Conservation (phyloP, 1,139 yeast genomes). For the Diutina rugosa region DNA sequence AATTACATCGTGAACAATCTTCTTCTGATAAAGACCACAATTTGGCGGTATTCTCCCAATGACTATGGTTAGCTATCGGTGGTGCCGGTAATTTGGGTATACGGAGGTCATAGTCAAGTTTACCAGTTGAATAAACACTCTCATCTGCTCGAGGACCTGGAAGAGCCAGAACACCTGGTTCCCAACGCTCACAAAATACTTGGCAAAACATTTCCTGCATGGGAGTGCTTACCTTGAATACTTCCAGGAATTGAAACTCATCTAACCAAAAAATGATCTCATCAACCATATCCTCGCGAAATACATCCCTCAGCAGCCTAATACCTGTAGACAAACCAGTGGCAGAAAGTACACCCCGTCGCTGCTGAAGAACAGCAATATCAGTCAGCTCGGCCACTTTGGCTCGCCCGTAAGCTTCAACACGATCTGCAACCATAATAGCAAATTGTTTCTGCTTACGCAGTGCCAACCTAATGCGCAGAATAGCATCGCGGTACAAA, state of each 20-base stretch:
- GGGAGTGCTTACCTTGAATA: conserved; percentile 35
- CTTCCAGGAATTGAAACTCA: conserved; percentile 43
- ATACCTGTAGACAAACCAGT: conserved; percentile 62
- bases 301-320: conserved; percentile 53
- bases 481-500: conserved; percentile 63
- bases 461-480: conserved; percentile 52
- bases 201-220: conserved; percentile 42
- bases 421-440: conserved; percentile 54
- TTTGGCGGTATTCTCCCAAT: conserved; percentile 24
- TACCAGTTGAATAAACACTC: neutral
- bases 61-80: conserved; percentile 4
- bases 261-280: conserved; percentile 56
- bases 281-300: conserved; percentile 73
- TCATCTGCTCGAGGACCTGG: neutral
- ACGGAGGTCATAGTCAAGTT: neutral
- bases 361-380: conserved; percentile 33
- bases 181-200: conserved; percentile 44
- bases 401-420: conserved; percentile 58
- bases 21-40: neutral
- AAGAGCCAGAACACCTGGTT: conserved; percentile 22
- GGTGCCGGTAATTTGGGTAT: neutral
- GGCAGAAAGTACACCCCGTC: conserved; percentile 38
- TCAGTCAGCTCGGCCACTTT: conserved; percentile 47
- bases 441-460: conserved; percentile 58
- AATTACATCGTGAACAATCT: conserved; percentile 8